phyloP scores from a whole-genome alignment of 2,329 filamentous ascomycete species.

The Fusarium keratoplasticum region DNA sequence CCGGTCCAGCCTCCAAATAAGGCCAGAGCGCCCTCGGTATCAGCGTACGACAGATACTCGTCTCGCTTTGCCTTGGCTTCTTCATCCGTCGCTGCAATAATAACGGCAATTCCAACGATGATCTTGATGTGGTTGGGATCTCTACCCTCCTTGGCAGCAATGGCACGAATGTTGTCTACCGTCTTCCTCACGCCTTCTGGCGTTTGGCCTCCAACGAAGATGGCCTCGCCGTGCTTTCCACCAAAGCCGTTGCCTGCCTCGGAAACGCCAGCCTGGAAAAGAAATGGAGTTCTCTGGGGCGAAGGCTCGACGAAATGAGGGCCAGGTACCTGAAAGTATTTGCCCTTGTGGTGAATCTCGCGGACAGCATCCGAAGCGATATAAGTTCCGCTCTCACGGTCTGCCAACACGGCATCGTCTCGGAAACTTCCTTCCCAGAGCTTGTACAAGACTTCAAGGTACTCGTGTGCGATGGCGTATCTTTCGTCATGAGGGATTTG shows the following conservation, averaged over 20 bases:
- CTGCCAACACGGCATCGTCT: neutral
- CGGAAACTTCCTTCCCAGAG: neutral
- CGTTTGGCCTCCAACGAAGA: neutral
- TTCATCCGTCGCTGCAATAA: neutral
- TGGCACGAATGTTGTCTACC: neutral
- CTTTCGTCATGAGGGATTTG: neutral
- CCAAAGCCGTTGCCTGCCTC: neutral
- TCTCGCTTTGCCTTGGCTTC: neutral
- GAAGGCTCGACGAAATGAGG: constrained; percentile 55
- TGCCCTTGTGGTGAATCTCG: constrained; percentile 50
- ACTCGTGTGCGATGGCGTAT: neutral
- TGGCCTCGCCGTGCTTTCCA: neutral
- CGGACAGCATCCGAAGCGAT: constrained; percentile 50
- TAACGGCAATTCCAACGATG: neutral
- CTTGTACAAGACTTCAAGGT: neutral
- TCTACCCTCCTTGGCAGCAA: neutral
- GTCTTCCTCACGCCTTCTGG: neutral
- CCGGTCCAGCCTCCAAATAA: neutral
- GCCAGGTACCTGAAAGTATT: constrained; percentile 48
- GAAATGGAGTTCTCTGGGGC: neutral
- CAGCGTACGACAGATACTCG: neutral
- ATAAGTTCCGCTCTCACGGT: constrained; percentile 34
- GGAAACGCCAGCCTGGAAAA: neutral
- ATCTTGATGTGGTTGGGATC: constrained; percentile 1
- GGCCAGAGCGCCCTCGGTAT: neutral